Base-by-base conservation (phyloP, 2,329 filamentous ascomycete genomes). In the Diplocarpon mali region DNA sequence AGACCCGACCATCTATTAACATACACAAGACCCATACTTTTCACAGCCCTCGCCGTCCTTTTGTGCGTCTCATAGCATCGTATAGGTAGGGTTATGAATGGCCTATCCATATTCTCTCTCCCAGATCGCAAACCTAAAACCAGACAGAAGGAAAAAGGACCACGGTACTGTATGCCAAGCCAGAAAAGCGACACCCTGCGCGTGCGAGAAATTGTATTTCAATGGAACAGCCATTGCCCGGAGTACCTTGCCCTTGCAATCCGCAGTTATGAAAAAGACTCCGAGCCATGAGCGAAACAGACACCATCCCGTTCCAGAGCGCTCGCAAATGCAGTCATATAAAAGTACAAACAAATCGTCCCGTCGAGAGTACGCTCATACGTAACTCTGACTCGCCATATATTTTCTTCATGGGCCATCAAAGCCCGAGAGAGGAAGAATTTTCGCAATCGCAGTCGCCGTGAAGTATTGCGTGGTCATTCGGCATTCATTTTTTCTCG, bases 311-410 rank as follows among this genome's bases (percentile, higher is more conserved):
- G 45, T 35, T 46, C 47, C 44, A 49, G 44, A 49, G 44, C 56
- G 53, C 54, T 58, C 43, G 51, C 50, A 57, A 59, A 58, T 58
- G 55, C 57, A 52, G 53, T 42, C 51, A 50, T 42, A 44, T 46
- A 52, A 54, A 57, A 54, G 42, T 44, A 54, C 46, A 54, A 47
- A 54, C 42, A 52, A 47, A 48, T 45, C 44, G 44, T 50, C 44
- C 53, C 28, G 36, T 48, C 16, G 45, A 46, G 28, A 41, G 38
- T 29, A 46, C 16, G 36, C 30, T 34, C 24, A 27, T 32, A 45
- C 17, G 40, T 44, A 35, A 24, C 20, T 39, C 46, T 36, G 38
- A 15, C 28, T 17, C 14, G 12, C 14, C 31, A 36, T 47, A 38
- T 40, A 13, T 10, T 12, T 2, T 36, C 40, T 37, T 46, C 31